Base-by-base conservation (phyloP, 1,284 basidiomycete species). In the Chondrostereum purpureum region DNA sequence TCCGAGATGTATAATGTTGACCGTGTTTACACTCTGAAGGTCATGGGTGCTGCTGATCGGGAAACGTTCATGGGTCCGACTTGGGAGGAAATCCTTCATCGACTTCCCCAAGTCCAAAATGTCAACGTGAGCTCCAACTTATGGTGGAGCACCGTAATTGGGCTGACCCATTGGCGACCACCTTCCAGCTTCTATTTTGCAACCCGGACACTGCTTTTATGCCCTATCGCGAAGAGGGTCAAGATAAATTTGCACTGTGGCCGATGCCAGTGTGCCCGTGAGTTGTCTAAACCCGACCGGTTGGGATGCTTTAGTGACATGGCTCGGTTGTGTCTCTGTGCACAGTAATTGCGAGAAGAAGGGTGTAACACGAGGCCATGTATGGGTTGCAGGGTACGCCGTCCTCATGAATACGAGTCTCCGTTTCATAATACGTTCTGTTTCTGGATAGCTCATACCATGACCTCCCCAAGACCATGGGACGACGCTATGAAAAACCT, bases 371-470 rank as follows among this genome's bases (percentile, higher is more conserved):
- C 8, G 27, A 31, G n/a, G 8, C 27, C 27, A 31, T 31, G 8
- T 8, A n/a, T 8, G n/a, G 8, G n/a, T 31, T n/a, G 27, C 27
- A 8, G 27, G n/a, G 27, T 31, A n/a, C 27, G 27, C n/a, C 27
- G 8, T 31, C n/a, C 27, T n/a, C n/a, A n/a, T 31, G n/a, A n/a
- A n/a, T n/a, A n/a, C n/a, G n/a, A n/a, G 8, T 31, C 27, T 31
- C 27, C 27, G 8, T 31, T 31, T n/a, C 27, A 31, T 8, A 8
- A 8, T 31, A 31, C 27, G 8, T 31, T n/a, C 27, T 31, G n/a
- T 39, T 12, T 12, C 14, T 5, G 5, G 24, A 10, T 38, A 61
- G 60, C 21, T 52, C 53, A 4, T 64, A 64, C 39, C 62, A 64
- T 38, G 49, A 50, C 8, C 60, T 49, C 47, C 52, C 57, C 13